Percentiles rank a stretch among this genome's conserved stretches.
Conservation (phyloP, 441 rosid species). For the Francoa sonchifolia region DNA sequence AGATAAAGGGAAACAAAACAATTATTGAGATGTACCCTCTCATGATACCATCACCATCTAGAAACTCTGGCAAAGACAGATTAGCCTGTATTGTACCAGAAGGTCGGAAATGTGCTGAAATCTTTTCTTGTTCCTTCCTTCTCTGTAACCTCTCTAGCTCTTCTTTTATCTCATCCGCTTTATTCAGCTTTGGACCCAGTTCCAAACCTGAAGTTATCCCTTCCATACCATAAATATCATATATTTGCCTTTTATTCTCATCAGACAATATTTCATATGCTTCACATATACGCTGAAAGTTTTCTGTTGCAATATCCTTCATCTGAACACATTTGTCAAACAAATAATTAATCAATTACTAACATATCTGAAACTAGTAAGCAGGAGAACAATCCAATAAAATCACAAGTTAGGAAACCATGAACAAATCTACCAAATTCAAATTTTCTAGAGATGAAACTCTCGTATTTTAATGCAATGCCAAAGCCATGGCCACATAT, state of each 20-base stretch:
- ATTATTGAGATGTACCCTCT: conserved; percentile 40
- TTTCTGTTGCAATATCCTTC: conserved; percentile 80
- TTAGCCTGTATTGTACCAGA: conserved; percentile 55
- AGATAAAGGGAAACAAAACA: conserved; percentile 1
- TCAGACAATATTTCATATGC: conserved; percentile 81
- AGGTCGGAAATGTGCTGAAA: conserved; percentile 46
- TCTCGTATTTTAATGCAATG: too few relatives aligned
- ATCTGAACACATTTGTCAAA: conserved; percentile 31
- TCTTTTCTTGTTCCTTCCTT: conserved; percentile 58
- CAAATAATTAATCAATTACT: not conserved
- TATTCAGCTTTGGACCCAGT: conserved; percentile 74
- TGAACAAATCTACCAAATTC: too few relatives aligned
- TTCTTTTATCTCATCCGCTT: conserved; percentile 68
- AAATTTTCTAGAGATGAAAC: too few relatives aligned
- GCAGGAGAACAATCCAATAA: not conserved
- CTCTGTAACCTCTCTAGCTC: conserved; percentile 59
- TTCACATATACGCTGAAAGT: conserved; percentile 82
- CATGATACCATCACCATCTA: conserved; percentile 75
- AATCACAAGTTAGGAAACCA: not conserved
- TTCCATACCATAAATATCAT: conserved; percentile 93
- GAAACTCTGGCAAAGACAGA: conserved; percentile 56
- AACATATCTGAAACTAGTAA: not conserved
- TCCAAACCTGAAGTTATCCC: conserved; percentile 76
- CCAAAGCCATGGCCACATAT: too few relatives aligned
- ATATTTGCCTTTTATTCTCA: conserved; percentile 67